Base-by-base conservation (phyloP, 1,139 yeast genomes). In the Yamadazyma kanchanaburiensis region DNA sequence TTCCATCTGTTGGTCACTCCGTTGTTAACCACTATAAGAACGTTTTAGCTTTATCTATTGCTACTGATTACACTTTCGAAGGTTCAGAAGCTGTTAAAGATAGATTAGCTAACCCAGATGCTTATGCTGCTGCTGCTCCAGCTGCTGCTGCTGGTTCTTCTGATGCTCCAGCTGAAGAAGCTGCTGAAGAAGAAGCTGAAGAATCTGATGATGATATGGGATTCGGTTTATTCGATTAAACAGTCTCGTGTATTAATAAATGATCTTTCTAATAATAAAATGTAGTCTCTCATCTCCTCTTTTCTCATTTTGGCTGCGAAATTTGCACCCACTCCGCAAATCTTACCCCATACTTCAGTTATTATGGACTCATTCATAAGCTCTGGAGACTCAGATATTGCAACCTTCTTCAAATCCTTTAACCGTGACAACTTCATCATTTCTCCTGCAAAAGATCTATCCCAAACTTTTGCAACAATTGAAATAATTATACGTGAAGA, bases 111-210 rank as follows among this genome's bases (percentile, higher is more conserved):
- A 69, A 69, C 73, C 75, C 75, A 52, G 75, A 69, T 34, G 97
- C 96, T 74, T 91, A 91, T 86, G 98, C 98, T 67, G 96, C 94
- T 57, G 96, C 96, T 70, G 94, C 94, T 69, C 97, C 97, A 62
- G 84, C 62, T 57, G 73, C 96, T 58, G 89, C 94, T 70, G 94
- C 96, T 51, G 88, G 94, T 60, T 84, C 69, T 58, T 82, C 89
- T 55, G 78, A 80, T 50, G 65, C 77, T 42, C 69, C 79, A 45
- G 74, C 74, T 48, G 74, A 66, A 38, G 78, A 67, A 41, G 83
- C 74, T 43, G 80, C 79, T 37, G 83, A 74, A 48, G 94, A 74
- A 51, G 94, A 74, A 55, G 88, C 74, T 53, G 80, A 71, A 48
- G 85, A 74, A 44, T 80, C 74, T 47, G 78, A 78, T 19, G 38